Evolutionary conservation across 2,329 filamentous ascomycete genomes (phyloP), one percentile per base, ranked within the genome.

Genomic region (Emydomyces testavorans): DNA sequence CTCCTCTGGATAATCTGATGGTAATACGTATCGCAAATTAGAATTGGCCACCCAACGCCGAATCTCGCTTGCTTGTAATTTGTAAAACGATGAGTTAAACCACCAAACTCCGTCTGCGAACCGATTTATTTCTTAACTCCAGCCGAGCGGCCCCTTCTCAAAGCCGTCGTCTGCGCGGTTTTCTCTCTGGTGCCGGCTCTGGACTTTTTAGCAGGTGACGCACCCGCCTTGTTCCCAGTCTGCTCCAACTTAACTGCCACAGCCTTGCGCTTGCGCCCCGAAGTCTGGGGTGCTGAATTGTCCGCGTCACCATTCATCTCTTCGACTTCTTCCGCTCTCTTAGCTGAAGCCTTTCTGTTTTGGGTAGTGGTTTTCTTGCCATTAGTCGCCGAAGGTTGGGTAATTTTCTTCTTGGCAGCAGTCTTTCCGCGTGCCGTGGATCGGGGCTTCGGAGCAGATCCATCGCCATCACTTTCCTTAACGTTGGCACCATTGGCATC

Each of bases 101-200:
- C 34, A 24, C 43, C 24, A 38, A 46, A 36, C 21, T 11, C 31
- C 42, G 6, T 15, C 31, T n/a, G n/a, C 4, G 16, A 47, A 26
- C 4, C 6, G 1, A 24, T 11, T 43, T 28, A 35, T 45, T 38
- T 49, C 34, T 50, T 48, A 28, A 45, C 48, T 18, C 35, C 18
- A 1, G 52, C 52, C 10, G 52, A 53, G 11, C 52, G 52, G 6
- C 52, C 52, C 43, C 52, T 47, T 51, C 52, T 44, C 20, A 53
- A 21, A 4, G 46, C 32, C 10, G 36, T 39, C 13, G 39, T 5
- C 20, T 41, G 39, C 15, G 32, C 6, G 35, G 26, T 20, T 7
- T 31, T 23, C 15, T 29, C 15, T 23, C 13, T 20, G 6, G 11
- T 31, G 11, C 13, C 26, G 2, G 29, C 28, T 18, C 36, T 50